A percentile compares a stretch with the other conserved stretches of the same genome.
Conservation (phyloP, 2,329 filamentous ascomycete genomes). For the Corinectria fuckeliana region DNA sequence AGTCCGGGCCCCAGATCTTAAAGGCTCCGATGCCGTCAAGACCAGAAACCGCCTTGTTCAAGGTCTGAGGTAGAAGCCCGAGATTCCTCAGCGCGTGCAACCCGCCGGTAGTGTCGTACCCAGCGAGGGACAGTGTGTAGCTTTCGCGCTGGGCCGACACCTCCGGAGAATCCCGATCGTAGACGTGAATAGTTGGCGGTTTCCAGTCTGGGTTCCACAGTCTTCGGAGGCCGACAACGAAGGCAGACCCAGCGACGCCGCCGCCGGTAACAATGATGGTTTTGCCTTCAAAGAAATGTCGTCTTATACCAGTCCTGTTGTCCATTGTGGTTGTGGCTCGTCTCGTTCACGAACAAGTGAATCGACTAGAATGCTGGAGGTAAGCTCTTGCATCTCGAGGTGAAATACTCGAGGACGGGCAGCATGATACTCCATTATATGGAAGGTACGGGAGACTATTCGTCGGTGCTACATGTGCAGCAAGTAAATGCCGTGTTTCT, state of each 20-base stretch:
- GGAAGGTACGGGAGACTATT: not conserved
- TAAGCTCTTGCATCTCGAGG: not conserved
- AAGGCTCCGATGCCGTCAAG: constrained; percentile 42
- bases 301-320: constrained; percentile 1
- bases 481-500: constrained; percentile 1
- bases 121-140: constrained; percentile 49
- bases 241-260: constrained; percentile 52
- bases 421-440: constrained; percentile 6
- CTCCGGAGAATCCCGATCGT: constrained; percentile 49
- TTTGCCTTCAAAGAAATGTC: constrained; percentile 47
- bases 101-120: constrained; percentile 43
- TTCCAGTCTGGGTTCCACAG: constrained; percentile 43
- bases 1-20: constrained; percentile 49
- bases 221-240: constrained; percentile 48
- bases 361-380: not conserved
- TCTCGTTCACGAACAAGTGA: not conserved
- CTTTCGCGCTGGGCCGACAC: constrained; percentile 41
- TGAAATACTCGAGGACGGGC: not conserved
- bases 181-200: constrained; percentile 47
- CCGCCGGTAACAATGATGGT: constrained; percentile 52
- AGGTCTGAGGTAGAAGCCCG: constrained; percentile 44
- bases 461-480: not conserved
- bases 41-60: constrained; percentile 42
- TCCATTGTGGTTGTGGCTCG: constrained; percentile 16
- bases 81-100: constrained; percentile 48